A percentile compares a stretch with the other conserved stretches of the same genome.
These are phyloP conservation scores for Hirsutella rhossiliensis DNA, from an alignment of 2,329 filamentous ascomycete genomes.

Conservation along the genomic window DNA sequence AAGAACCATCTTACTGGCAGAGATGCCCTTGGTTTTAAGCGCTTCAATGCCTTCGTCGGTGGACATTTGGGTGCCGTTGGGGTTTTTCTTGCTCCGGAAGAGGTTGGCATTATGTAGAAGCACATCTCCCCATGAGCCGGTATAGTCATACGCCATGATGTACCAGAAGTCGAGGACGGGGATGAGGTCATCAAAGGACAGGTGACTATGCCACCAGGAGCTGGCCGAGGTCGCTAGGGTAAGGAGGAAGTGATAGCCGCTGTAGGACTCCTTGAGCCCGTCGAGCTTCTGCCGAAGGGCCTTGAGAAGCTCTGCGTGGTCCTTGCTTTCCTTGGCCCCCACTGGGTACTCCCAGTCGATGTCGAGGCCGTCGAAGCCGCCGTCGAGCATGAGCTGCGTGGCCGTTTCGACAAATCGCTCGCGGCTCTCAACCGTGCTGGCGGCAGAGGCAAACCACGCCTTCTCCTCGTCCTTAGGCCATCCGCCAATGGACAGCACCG, in stretches of 20 bases:
- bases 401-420: background rate
- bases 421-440: background rate
- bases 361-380: conserved; percentile 1
- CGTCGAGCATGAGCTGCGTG: background rate
- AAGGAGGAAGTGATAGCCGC: background rate
- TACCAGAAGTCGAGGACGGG: background rate
- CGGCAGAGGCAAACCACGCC: background rate
- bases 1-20: background rate
- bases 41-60: background rate
- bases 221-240: background rate
- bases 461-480: background rate
- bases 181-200: background rate
- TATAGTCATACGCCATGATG: conserved; percentile 1
- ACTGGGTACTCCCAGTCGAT: background rate
- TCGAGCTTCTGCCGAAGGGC: background rate
- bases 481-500: background rate
- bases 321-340: background rate
- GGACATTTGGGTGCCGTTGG: background rate
- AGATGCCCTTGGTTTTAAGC: background rate
- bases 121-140: background rate
- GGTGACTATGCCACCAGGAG: background rate
- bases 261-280: background rate
- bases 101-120: background rate
- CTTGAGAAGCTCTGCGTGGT: background rate
- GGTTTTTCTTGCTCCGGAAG: background rate